These are phyloP conservation scores for Phylloporus arenicola DNA, from an alignment of 768 basidiomycete genomes.

Conservation along the genomic window DNA sequence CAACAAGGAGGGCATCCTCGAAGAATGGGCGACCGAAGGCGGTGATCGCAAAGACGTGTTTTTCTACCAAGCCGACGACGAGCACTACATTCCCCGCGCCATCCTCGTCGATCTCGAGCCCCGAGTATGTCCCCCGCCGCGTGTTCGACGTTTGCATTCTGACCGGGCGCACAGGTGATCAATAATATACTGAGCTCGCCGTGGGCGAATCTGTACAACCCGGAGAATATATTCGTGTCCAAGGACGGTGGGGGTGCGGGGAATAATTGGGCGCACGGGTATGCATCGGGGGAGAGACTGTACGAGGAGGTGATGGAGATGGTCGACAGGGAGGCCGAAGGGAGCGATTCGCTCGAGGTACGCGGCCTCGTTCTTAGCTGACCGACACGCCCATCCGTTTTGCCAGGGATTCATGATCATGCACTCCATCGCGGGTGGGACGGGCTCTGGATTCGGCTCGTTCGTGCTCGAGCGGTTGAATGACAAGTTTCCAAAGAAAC, in stretches of 20 bases:
- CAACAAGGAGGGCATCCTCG: slow-evolving; percentile 89
- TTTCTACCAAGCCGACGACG: slow-evolving; percentile 99
- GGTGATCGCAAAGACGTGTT: slow-evolving; percentile 98
- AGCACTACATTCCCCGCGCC: slow-evolving; percentile 96
- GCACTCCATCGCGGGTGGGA: slow-evolving; percentile 98
- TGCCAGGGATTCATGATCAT: slow-evolving; percentile 96
- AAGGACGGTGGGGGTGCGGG: slow-evolving; percentile 99
- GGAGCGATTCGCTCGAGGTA: slow-evolving; percentile 95
- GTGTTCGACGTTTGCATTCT: too few species aligned
- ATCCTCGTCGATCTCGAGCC: slow-evolving; percentile 97
- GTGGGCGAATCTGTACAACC: slow-evolving; percentile 86
- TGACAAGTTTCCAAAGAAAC: slow-evolving; percentile 97
- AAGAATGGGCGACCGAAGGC: slow-evolving; percentile 94
- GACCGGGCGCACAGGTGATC: slow-evolving; percentile 63
- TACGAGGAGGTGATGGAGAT: slow-evolving; percentile 99
- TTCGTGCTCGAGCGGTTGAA: slow-evolving; percentile 93
- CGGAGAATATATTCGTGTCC: slow-evolving; percentile 94
- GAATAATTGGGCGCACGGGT: slow-evolving; percentile 98
- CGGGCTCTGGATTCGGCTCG: slow-evolving; percentile 97
- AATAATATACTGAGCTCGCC: slow-evolving; percentile 88
- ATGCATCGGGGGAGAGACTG: slow-evolving; percentile 80
- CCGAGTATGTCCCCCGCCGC: slow-evolving; percentile 50
- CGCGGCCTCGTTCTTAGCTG: not conserved
- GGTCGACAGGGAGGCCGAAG: slow-evolving; percentile 97
- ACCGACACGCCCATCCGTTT: not conserved